Percentiles rank a stretch among this genome's conserved stretches.
These are phyloP conservation scores for Xylaria sp. DNA, from an alignment of 2,329 filamentous ascomycete genomes.

Conservation along the genomic window DNA sequence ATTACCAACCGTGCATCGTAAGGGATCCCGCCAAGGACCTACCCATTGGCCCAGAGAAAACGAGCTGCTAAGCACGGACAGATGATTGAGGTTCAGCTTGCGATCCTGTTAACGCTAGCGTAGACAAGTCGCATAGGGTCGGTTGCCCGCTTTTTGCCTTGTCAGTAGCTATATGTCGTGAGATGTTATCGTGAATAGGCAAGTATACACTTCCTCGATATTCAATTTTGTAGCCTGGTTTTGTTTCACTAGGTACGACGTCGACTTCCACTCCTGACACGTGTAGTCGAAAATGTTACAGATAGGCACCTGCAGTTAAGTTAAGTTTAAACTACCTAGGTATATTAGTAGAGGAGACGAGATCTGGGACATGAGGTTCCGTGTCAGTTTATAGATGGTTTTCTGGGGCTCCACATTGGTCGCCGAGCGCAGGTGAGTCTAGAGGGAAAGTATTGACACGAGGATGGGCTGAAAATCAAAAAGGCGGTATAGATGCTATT, in stretches of 20 bases:
- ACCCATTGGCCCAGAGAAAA: neutral
- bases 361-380: neutral
- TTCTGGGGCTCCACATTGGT: neutral
- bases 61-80: neutral
- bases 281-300: neutral
- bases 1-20: neutral
- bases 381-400: constrained; percentile 1
- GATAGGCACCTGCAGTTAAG: neutral
- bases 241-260: neutral
- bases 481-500: neutral
- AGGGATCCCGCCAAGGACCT: constrained; percentile 7
- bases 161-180: too few species aligned
- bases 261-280: neutral
- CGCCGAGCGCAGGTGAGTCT: too few species aligned
- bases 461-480: neutral
- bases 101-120: too few species aligned
- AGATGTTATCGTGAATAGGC: neutral
- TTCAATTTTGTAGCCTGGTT: neutral
- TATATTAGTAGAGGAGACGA: neutral
- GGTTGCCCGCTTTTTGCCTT: neutral
- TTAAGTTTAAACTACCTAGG: neutral
- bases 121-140: too few species aligned
- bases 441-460: neutral
- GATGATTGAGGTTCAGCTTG: neutral
- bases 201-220: neutral